Conservation (phyloP, 345 rosid species). For the Bretschneidera sinensis region DNA sequence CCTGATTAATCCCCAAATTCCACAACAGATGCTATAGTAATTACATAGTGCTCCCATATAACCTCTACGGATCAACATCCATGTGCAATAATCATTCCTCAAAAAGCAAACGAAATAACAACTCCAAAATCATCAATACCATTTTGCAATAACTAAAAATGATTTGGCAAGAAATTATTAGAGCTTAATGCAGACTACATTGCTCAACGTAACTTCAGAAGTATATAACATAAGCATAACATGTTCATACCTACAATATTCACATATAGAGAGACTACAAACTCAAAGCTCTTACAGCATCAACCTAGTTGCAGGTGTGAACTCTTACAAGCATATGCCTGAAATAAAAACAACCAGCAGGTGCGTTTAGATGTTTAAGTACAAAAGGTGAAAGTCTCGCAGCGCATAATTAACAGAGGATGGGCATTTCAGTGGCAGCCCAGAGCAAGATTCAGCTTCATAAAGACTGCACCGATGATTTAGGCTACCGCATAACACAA, state of each 20-base stretch:
- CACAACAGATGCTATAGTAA: no score
- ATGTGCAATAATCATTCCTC: no score
- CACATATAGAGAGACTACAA: slow-evolving; percentile 43
- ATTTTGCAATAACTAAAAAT: not conserved
- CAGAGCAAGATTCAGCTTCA: slow-evolving; percentile 22
- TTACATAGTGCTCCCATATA: no score
- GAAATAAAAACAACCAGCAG: slow-evolving; percentile 41
- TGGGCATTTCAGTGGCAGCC: slow-evolving; percentile 12
- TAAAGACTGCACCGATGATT: slow-evolving; percentile 12
- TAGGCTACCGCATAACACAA: slow-evolving; percentile 24
- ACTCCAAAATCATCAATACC: no score
- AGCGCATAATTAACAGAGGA: slow-evolving; percentile 9
- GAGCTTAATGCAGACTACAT: slow-evolving; percentile 22
- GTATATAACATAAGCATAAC: slow-evolving; percentile 32
- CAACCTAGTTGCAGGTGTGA: slow-evolving; percentile 31
- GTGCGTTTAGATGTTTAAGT: slow-evolving; percentile 33
- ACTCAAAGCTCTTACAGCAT: slow-evolving; percentile 32
- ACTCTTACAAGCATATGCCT: slow-evolving; percentile 46
- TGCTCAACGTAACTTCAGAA: slow-evolving; percentile 23
- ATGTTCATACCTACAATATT: slow-evolving; percentile 48
- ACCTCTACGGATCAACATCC: no score
- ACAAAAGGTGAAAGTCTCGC: slow-evolving; percentile 11
- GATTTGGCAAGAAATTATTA: not conserved
- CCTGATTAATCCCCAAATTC: no score
- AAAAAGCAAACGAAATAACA: no score